phyloP scores from a whole-genome alignment of 108 stramenopile species.

The Pseudonitzschia pungens region DNA sequence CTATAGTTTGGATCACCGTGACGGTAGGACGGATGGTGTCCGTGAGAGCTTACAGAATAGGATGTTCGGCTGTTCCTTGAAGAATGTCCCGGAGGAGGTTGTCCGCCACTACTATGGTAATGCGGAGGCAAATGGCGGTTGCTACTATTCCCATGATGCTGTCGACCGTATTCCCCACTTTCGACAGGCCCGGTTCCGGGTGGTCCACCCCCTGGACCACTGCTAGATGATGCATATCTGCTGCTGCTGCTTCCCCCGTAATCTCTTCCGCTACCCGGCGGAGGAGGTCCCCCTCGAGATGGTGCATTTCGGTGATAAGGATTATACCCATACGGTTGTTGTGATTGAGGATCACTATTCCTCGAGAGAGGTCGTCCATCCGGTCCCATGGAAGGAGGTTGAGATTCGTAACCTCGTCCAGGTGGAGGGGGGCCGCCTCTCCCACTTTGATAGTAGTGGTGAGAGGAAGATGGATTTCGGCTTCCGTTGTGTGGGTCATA shows the following conservation, averaged over 20 bases:
- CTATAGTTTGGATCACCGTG: background rate
- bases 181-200: constrained; percentile 1
- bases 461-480: constrained; percentile 17
- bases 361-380: constrained; percentile 9
- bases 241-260: background rate
- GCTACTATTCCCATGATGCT: background rate
- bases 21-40: constrained; percentile 10
- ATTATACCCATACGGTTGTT: constrained; percentile 12
- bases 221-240: background rate
- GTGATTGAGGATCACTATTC: background rate
- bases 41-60: background rate
- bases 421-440: constrained; percentile 3
- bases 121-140: constrained; percentile 6
- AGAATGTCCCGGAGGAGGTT: constrained; percentile 14
- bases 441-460: constrained; percentile 1
- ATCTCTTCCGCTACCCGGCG: constrained; percentile 5
- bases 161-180: constrained; percentile 14
- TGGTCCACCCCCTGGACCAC: constrained; percentile 3
- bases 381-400: constrained; percentile 2
- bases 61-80: background rate
- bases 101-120: background rate
- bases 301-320: constrained; percentile 4
- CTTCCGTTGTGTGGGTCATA: constrained; percentile 18
- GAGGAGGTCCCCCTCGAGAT: constrained; percentile 2
- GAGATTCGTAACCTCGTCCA: constrained; percentile 1